Conservation (phyloP, 2,329 filamentous ascomycete species). For the Fusarium odoratissimum region DNA sequence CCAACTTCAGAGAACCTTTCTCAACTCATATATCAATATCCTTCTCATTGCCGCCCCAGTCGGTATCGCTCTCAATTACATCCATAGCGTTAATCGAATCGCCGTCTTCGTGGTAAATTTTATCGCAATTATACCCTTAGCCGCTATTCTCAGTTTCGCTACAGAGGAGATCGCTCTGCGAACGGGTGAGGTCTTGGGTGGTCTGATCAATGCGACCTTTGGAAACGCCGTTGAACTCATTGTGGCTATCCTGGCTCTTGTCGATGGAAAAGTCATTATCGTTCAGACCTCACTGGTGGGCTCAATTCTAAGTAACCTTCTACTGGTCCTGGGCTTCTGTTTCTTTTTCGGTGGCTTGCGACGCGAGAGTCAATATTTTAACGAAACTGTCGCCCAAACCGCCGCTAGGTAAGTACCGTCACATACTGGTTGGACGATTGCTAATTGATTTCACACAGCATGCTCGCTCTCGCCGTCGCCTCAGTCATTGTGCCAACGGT, state of each 20-base stretch:
- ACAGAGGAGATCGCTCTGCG: constrained; percentile 90
- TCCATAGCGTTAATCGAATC: constrained; percentile 64
- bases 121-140: constrained; percentile 90
- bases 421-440: not conserved
- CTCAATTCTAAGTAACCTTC: constrained; percentile 89
- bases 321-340: constrained; percentile 90
- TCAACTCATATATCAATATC: constrained; percentile 89
- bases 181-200: constrained; percentile 87
- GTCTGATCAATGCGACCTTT: constrained; percentile 90
- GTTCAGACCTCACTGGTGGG: constrained; percentile 94
- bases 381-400: constrained; percentile 90
- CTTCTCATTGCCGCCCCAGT: constrained; percentile 81
- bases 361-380: constrained; percentile 87
- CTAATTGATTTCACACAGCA: constrained; percentile 29
- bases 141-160: constrained; percentile 85
- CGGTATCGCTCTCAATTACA: constrained; percentile 80
- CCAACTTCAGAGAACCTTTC: constrained; percentile 78
- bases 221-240: constrained; percentile 94
- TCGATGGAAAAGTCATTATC: constrained; percentile 79
- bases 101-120: constrained; percentile 91
- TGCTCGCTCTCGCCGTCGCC: constrained; percentile 82
- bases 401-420: constrained; percentile 68
- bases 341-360: constrained; percentile 90
- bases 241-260: constrained; percentile 85
- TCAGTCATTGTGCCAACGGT: constrained; percentile 91